Conservation (phyloP, 2,329 filamentous ascomycete species). For the Epichloe sibirici region DNA sequence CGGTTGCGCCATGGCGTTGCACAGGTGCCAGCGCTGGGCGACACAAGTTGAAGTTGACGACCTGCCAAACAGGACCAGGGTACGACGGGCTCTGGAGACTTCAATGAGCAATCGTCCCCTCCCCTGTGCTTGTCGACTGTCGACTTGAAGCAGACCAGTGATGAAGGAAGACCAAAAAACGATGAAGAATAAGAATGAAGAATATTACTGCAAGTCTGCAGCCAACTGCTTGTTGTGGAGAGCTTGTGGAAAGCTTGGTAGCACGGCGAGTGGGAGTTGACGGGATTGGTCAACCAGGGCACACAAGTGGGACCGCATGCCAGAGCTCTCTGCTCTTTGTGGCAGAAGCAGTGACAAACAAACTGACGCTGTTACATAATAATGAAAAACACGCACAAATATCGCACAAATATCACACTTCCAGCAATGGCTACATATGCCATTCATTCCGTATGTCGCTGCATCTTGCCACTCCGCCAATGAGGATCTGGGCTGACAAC, state of each 20-base stretch:
- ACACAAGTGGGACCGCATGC: not conserved
- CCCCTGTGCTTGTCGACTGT: not conserved
- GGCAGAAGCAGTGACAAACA: not conserved
- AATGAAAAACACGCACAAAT: constrained; percentile 26
- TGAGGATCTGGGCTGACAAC: not conserved
- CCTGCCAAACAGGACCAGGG: not conserved
- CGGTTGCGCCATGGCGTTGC: constrained; percentile 16
- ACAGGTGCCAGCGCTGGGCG: constrained; percentile 1
- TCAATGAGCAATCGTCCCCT: not conserved
- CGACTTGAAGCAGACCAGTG: not conserved
- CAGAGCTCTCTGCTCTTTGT: not conserved
- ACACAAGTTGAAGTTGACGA: not conserved
- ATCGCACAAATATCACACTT: constrained; percentile 6
- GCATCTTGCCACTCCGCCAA: not conserved
- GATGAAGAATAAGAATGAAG: not conserved
- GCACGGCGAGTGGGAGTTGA: not conserved
- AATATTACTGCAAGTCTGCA: not conserved
- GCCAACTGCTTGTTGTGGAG: not conserved
- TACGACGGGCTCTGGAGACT: not conserved
- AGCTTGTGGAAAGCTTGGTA: not conserved
- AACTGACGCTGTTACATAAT: not conserved
- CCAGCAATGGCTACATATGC: not conserved
- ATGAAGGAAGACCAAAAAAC: not conserved
- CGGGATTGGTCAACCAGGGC: not conserved
- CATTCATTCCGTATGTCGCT: no score